phyloP scores from a whole-genome alignment of 352 stramenopile genomes.

The Halophytophthora polymorphica region DNA sequence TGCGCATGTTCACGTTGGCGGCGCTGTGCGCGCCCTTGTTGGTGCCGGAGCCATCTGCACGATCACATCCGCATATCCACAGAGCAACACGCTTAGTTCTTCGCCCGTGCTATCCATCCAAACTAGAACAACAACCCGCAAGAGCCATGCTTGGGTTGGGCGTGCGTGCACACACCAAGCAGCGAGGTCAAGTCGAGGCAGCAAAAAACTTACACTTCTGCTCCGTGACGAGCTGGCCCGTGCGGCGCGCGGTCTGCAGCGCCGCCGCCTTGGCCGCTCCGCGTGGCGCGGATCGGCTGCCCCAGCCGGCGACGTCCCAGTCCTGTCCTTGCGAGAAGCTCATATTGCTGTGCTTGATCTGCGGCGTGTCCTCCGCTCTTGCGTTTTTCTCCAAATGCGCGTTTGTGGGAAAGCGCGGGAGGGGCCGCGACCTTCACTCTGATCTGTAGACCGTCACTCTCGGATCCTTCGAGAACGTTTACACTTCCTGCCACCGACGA shows the following conservation, averaged over 20 bases:
- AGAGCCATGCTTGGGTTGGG: neutral
- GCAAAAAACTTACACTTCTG: slow-evolving; percentile 51
- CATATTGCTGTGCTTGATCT: slow-evolving; percentile 38
- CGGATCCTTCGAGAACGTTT: slow-evolving; percentile 15
- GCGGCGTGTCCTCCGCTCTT: neutral
- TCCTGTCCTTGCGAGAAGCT: slow-evolving; percentile 75
- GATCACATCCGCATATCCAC: neutral
- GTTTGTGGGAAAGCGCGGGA: slow-evolving; percentile 13
- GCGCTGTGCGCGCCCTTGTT: slow-evolving; percentile 87
- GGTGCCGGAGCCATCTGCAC: slow-evolving; percentile 54
- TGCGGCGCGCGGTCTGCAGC: slow-evolving; percentile 71
- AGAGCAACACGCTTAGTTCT: slow-evolving; percentile 7
- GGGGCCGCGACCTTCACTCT: neutral
- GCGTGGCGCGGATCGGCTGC: slow-evolving; percentile 57
- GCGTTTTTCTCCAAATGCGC: slow-evolving; percentile 6
- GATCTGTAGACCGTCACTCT: slow-evolving; percentile 26
- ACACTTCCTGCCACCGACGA: neutral
- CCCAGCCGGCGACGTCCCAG: slow-evolving; percentile 69
- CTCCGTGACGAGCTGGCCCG: slow-evolving; percentile 71
- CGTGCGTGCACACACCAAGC: neutral
- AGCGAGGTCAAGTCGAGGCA: neutral
- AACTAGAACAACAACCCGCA: neutral
- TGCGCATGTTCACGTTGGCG: slow-evolving; percentile 82
- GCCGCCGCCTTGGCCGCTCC: slow-evolving; percentile 61
- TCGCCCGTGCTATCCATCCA: neutral